phyloP scores from a whole-genome alignment of 202 grass and related monocot species.

The Schoenoplectus triqueter region DNA sequence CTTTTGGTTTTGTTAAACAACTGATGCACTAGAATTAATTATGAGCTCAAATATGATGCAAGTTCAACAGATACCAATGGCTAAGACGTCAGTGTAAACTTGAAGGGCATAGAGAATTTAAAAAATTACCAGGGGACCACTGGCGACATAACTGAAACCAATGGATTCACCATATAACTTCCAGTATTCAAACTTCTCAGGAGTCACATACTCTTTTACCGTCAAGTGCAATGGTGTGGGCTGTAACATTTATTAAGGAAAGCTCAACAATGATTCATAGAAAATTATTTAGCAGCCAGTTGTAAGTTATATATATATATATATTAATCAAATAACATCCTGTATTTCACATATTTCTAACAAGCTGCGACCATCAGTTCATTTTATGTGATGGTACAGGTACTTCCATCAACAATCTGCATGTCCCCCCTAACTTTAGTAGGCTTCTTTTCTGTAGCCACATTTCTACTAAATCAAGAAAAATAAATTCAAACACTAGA shows the following conservation, averaged over 20 bases:
- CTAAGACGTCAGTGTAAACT: slow-evolving; percentile 1
- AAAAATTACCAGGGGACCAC: slow-evolving; percentile 78
- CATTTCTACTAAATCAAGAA: slow-evolving; percentile 16
- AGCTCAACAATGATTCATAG: slow-evolving; percentile 10
- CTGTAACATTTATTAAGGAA: slow-evolving; percentile 49
- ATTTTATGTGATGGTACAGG: background rate
- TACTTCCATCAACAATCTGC: background rate
- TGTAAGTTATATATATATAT: background rate
- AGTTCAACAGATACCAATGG: background rate
- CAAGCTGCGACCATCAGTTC: background rate
- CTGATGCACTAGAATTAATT: slow-evolving; percentile 1
- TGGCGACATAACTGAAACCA: slow-evolving; percentile 86
- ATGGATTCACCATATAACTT: slow-evolving; percentile 84
- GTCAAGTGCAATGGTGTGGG: slow-evolving; percentile 82
- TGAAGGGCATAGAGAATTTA: background rate
- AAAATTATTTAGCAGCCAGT: background rate
- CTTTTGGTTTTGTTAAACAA: slow-evolving; percentile 9
- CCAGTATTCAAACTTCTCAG: slow-evolving; percentile 89
- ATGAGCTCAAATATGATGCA: background rate
- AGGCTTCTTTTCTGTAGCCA: slow-evolving; percentile 2
- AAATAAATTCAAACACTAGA: background rate
- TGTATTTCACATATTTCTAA: background rate
- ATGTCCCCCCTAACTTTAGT: background rate
- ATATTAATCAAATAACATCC: background rate
- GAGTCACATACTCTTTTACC: slow-evolving; percentile 87